Evolutionary conservation across 805 yeast species (phyloP).

Genomic region (Candida silvicultrix): DNA sequence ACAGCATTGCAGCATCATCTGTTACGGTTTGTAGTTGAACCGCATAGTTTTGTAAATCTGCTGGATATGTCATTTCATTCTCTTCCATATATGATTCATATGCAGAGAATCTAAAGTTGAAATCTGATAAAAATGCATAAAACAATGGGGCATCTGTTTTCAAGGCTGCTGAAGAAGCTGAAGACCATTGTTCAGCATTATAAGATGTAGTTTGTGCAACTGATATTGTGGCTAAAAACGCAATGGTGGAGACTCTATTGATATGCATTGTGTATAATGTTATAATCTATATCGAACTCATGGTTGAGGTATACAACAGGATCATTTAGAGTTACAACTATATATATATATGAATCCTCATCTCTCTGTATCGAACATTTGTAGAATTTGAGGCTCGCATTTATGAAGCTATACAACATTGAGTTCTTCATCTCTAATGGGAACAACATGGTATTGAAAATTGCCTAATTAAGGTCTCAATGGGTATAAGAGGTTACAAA

Average conservation of each 20-base stretch:
- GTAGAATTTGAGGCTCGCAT: too few species aligned
- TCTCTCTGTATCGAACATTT: too few species aligned
- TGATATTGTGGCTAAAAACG: not conserved
- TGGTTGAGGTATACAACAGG: too few species aligned
- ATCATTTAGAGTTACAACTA: too few species aligned
- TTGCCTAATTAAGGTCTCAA: conserved; percentile 6
- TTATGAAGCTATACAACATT: too few species aligned
- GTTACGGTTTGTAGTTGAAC: conserved; percentile 22
- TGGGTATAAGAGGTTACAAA: conserved; percentile 1
- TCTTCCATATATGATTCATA: conserved; percentile 17
- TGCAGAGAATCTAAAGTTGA: conserved; percentile 9
- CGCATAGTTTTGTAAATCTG: conserved; percentile 27
- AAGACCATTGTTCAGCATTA: conserved; percentile 4
- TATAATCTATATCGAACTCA: too few species aligned
- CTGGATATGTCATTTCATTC: conserved; percentile 26
- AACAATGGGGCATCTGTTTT: conserved; percentile 14
- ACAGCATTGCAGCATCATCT: conserved; percentile 19
- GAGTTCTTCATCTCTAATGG: too few species aligned
- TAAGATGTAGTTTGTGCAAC: conserved; percentile 8
- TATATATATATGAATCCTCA: too few species aligned
- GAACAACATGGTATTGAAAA: too few species aligned
- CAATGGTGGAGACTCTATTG: conserved; percentile 1
- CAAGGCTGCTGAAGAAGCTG: conserved; percentile 18
- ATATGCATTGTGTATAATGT: too few species aligned
- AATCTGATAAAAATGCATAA: conserved; percentile 15